These are phyloP conservation scores for Fusarium sp. DNA, from an alignment of 2,329 filamentous ascomycete species.

Conservation along the genomic window DNA sequence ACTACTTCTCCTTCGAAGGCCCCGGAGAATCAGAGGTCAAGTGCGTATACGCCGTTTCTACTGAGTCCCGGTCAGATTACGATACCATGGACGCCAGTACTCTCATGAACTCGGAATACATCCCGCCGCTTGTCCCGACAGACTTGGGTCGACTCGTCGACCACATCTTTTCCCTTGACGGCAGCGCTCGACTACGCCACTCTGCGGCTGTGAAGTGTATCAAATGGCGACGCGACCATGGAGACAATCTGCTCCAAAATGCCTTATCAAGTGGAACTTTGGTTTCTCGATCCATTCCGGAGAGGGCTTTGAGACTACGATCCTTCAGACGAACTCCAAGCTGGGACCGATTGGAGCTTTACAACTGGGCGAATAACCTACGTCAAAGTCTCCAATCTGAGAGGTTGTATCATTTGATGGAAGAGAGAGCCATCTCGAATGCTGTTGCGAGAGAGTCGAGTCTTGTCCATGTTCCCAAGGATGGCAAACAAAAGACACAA, in stretches of 20 bases:
- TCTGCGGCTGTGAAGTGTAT: conserved; percentile 84
- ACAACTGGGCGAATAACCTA: conserved; percentile 52
- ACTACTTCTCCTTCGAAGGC: conserved; percentile 73
- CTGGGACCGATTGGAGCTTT: conserved; percentile 49
- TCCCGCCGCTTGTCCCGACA: conserved; percentile 81
- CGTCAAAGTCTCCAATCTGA: conserved; percentile 51
- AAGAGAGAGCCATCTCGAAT: conserved; percentile 25
- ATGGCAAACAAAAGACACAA: background rate
- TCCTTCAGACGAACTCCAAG: conserved; percentile 30
- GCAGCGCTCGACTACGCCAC: conserved; percentile 84
- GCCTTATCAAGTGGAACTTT: conserved; percentile 31
- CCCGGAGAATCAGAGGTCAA: conserved; percentile 44
- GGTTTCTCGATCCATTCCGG: conserved; percentile 29
- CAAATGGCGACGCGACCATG: conserved; percentile 68
- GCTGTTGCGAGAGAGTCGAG: conserved; percentile 28
- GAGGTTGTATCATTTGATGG: conserved; percentile 41
- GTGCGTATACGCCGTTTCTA: conserved; percentile 81
- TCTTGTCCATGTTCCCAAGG: conserved; percentile 24
- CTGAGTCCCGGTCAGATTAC: conserved; percentile 74
- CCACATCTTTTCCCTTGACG: conserved; percentile 80
- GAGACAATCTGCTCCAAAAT: conserved; percentile 28
- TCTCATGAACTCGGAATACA: conserved; percentile 91
- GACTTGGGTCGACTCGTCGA: conserved; percentile 78
- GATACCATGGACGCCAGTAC: conserved; percentile 93
- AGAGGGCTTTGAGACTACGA: conserved; percentile 29